Conservation (phyloP, 2,329 filamentous ascomycete genomes). For the Ophiognomonia clavigignenti-juglandacearum region DNA sequence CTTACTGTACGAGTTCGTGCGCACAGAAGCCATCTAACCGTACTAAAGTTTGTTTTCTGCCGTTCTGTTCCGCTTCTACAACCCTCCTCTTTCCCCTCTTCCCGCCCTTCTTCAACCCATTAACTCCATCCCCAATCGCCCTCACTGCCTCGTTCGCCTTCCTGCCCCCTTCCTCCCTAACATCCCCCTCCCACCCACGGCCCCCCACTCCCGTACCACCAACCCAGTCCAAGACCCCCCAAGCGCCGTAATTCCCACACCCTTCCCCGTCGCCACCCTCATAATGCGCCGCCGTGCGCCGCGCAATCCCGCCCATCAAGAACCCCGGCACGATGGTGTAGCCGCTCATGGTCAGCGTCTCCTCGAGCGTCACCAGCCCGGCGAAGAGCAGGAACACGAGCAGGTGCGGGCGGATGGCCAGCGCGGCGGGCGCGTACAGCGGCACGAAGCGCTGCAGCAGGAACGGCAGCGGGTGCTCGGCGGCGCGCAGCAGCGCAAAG, state of each 20-base stretch:
- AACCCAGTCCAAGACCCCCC: conserved; percentile 59
- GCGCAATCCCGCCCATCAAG: conserved; percentile 43
- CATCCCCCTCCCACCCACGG: conserved; percentile 47
- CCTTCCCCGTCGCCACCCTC: conserved; percentile 34
- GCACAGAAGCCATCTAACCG: neutral
- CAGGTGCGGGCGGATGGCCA: conserved; percentile 63
- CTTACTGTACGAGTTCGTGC: neutral
- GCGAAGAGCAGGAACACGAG: conserved; percentile 67
- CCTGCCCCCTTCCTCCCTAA: conserved; percentile 41
- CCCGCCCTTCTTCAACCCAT: conserved; percentile 24
- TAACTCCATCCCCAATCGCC: conserved; percentile 29
- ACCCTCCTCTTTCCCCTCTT: conserved; percentile 10
- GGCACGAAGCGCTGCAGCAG: conserved; percentile 61
- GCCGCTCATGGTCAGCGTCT: conserved; percentile 62
- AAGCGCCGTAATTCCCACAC: conserved; percentile 55
- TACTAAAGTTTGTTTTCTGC: neutral
- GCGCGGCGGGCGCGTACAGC: conserved; percentile 59
- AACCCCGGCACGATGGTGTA: conserved; percentile 57
- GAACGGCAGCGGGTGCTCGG: conserved; percentile 64
- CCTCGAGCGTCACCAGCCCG: conserved; percentile 59
- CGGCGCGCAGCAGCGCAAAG: conserved; percentile 58
- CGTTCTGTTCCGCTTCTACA: conserved; percentile 1
- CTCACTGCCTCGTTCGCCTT: conserved; percentile 28
- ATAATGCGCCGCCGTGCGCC: conserved; percentile 26
- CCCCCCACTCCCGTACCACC: conserved; percentile 51